These are phyloP conservation scores for Penstemon eatonii DNA, from an alignment of 257 asterid species.

Conservation along the genomic window DNA sequence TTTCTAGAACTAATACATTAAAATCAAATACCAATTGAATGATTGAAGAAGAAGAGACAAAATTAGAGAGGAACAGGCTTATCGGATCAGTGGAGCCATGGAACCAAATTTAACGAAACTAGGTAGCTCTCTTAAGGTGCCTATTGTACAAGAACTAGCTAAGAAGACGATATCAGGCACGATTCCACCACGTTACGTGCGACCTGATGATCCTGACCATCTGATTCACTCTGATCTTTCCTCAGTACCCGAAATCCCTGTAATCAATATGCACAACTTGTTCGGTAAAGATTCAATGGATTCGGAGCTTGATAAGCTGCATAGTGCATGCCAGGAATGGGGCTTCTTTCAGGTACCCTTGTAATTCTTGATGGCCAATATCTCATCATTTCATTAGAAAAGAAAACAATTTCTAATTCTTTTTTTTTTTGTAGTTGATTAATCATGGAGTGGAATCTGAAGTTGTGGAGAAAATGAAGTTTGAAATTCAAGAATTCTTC, in stretches of 20 bases:
- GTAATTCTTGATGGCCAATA: no score
- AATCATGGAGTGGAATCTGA: conserved; percentile 53
- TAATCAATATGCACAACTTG: conserved; percentile 41
- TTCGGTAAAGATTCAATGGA: conserved; percentile 17
- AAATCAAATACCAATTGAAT: no score
- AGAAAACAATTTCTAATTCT: no score
- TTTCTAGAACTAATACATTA: no score
- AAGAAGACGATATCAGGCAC: conserved; percentile 31
- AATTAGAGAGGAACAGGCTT: no score
- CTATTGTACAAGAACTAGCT: conserved; percentile 55
- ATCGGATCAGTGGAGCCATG: conserved; percentile 3
- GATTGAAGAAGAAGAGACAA: no score
- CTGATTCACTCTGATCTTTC: conserved; percentile 17
- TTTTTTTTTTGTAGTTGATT: conserved; percentile 36
- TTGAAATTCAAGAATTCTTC: conserved; percentile 46
- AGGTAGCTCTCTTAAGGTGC: conserved; percentile 49
- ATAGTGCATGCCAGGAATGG: conserved; percentile 53
- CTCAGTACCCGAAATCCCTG: conserved; percentile 36
- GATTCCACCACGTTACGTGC: conserved; percentile 50
- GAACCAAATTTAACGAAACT: conserved; percentile 24
- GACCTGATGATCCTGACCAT: conserved; percentile 33
- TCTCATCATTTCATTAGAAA: no score
- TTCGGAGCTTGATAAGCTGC: conserved; percentile 49
- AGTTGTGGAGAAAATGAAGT: conserved; percentile 39
- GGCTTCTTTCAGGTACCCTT: conserved; percentile 59